Evolutionary conservation across 306 rosid species (phyloP).

Genomic region (Lathyrus tuberosus): DNA sequence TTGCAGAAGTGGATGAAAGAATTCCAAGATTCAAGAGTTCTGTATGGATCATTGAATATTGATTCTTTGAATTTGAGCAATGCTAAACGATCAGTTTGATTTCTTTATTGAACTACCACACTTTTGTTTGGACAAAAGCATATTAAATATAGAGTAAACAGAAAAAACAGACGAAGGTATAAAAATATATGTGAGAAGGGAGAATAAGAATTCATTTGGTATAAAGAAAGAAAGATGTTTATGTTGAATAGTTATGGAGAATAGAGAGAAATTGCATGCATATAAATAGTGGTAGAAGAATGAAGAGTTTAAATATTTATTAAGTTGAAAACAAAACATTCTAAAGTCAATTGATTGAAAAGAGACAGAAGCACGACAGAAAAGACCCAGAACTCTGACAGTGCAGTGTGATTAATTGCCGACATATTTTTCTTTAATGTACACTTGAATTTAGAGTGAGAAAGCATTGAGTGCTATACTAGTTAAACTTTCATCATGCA

Average conservation of each 20-base stretch:
- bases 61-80: neutral
- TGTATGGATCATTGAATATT: neutral
- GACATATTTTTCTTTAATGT: too few species aligned
- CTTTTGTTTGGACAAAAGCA: neutral
- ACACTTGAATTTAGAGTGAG: too few species aligned
- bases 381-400: too few species aligned
- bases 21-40: neutral
- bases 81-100: neutral
- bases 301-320: too few species aligned
- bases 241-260: neutral
- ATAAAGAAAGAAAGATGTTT: neutral
- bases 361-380: too few species aligned
- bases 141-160: neutral
- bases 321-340: too few species aligned
- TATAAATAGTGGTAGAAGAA: too few species aligned
- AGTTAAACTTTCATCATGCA: too few species aligned
- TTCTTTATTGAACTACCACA: neutral
- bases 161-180: neutral
- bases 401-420: too few species aligned
- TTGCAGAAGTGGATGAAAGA: neutral
- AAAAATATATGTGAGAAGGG: neutral
- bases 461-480: too few species aligned
- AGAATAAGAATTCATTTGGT: neutral
- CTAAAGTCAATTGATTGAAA: too few species aligned
- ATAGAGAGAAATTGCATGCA: neutral